phyloP scores from a whole-genome alignment of 768 basidiomycete genomes.

The Asterophora lycoperdoides region DNA sequence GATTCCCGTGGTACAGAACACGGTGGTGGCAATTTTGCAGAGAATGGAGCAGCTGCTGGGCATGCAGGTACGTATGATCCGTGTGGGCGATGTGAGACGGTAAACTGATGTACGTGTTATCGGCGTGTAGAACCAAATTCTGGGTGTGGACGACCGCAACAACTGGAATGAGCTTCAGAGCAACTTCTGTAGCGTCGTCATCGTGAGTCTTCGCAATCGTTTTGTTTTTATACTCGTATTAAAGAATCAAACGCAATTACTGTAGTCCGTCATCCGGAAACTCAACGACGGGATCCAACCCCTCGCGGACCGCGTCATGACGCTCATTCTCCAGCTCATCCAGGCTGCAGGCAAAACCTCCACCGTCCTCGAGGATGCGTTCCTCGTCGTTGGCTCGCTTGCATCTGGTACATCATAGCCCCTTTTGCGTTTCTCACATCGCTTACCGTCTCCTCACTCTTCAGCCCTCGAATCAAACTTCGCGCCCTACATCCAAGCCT shows the following conservation, averaged over 20 bases:
- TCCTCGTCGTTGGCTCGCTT: conserved; percentile 88
- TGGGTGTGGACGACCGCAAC: conserved; percentile 93
- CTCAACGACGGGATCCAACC: conserved; percentile 80
- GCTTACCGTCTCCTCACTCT: conserved; percentile 7
- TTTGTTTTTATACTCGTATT: neutral
- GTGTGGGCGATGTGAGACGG: no score
- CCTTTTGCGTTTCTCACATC: neutral
- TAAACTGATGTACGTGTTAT: no score
- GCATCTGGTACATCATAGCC: conserved; percentile 52
- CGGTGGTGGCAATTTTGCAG: conserved; percentile 74
- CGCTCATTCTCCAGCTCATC: conserved; percentile 79
- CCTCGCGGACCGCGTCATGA: conserved; percentile 94
- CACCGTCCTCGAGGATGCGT: conserved; percentile 93
- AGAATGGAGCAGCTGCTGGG: conserved; percentile 86
- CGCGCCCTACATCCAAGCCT: conserved; percentile 77
- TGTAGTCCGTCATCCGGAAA: conserved; percentile 80
- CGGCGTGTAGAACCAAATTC: conserved; percentile 70
- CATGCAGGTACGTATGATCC: conserved; percentile 59
- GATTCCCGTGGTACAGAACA: conserved; percentile 77
- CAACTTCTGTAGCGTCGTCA: conserved; percentile 88
- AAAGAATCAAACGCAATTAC: neutral
- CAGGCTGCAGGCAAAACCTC: conserved; percentile 87
- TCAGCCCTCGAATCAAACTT: conserved; percentile 75
- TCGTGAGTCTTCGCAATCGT: conserved; percentile 45
- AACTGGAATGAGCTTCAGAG: conserved; percentile 99